Conservation (phyloP, 129 eudicot genomes). For the Chrysanthemum lavandulifolium region DNA sequence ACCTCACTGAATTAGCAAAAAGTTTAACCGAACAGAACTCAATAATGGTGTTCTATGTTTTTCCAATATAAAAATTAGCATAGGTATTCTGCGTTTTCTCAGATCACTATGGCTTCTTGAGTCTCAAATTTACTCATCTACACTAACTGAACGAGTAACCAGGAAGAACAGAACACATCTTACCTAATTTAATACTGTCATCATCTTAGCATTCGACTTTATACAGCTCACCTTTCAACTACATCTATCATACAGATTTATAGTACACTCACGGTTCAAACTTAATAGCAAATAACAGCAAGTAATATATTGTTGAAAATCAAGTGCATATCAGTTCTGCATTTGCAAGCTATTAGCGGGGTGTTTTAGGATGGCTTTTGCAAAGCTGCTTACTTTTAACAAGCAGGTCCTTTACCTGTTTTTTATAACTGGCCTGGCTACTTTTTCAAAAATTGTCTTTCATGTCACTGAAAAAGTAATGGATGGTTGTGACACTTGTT, state of each 20-base stretch:
- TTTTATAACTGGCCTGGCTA: too few relatives aligned
- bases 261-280: background rate
- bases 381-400: too few relatives aligned
- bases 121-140: background rate
- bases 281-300: background rate
- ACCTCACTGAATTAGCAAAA: background rate
- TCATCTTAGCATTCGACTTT: background rate
- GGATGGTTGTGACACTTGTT: too few relatives aligned
- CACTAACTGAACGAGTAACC: background rate
- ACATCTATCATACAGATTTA: background rate
- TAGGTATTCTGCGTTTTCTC: background rate
- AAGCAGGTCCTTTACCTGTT: too few relatives aligned
- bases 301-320: background rate
- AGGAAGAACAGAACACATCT: background rate
- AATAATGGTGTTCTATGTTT: background rate
- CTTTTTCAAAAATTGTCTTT: too few relatives aligned
- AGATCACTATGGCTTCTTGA: background rate
- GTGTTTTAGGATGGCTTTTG: too few relatives aligned
- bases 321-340: background rate
- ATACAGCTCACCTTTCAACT: background rate
- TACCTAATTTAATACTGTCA: background rate
- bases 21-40: background rate
- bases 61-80: background rate
- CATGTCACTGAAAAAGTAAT: too few relatives aligned
- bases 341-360: background rate